Evolutionary conservation across 768 basidiomycete genomes (phyloP).

Genomic region (Scleroderma citrinum): DNA sequence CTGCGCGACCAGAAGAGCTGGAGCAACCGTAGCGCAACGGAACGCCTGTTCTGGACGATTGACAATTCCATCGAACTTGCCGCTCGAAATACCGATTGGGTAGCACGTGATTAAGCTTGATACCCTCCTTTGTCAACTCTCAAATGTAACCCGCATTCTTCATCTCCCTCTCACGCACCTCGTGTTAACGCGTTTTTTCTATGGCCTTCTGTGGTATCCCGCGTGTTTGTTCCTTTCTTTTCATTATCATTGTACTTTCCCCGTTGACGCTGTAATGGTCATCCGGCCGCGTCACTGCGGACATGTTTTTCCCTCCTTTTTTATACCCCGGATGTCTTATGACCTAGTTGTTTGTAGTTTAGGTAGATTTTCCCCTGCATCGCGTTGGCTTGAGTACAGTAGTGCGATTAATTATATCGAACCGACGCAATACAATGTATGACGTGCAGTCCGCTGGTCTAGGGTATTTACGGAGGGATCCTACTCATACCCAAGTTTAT

Average conservation of each 20-base stretch:
- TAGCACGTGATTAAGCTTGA: constrained; percentile 44
- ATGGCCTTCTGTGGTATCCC: neutral
- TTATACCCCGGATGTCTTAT: constrained; percentile 9
- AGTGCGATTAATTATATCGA: constrained; percentile 12
- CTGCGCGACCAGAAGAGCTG: constrained; percentile 93
- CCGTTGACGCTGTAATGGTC: constrained; percentile 19
- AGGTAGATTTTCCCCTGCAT: constrained; percentile 7
- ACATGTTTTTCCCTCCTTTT: constrained; percentile 1
- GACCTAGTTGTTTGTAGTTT: constrained; percentile 16
- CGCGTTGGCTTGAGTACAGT: constrained; percentile 12
- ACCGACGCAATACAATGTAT: constrained; percentile 8
- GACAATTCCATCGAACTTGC: constrained; percentile 88
- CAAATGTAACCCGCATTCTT: too few relatives aligned
- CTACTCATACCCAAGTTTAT: constrained; percentile 54
- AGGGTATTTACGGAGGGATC: neutral
- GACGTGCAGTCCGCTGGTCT: too few relatives aligned
- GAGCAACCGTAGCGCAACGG: constrained; percentile 87
- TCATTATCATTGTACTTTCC: constrained; percentile 15
- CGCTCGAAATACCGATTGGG: constrained; percentile 82
- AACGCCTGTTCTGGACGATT: constrained; percentile 87
- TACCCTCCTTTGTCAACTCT: neutral
- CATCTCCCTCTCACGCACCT: too few relatives aligned
- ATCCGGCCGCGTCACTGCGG: constrained; percentile 10
- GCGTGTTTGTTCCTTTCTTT: neutral
- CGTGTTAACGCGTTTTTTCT: too few relatives aligned